phyloP scores from a whole-genome alignment of 1,284 basidiomycete genomes.

The Trametes versicolor region DNA sequence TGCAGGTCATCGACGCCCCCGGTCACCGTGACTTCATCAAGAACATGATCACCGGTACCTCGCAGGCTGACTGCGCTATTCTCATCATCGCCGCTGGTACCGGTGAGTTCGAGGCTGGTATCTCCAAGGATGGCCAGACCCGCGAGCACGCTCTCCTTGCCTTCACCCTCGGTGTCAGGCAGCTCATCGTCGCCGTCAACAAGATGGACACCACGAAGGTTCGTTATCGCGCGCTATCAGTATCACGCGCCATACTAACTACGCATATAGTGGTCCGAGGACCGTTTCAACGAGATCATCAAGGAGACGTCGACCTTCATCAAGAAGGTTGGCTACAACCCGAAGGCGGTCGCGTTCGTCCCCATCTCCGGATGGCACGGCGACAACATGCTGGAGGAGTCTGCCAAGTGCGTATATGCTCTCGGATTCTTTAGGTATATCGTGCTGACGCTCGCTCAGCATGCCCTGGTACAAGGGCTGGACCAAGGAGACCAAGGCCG shows the following conservation, averaged over 20 bases:
- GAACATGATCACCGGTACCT: conserved; percentile 99
- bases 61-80: conserved; percentile 99
- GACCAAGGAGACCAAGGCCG: conserved; percentile 95
- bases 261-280: conserved; percentile 88
- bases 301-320: conserved; percentile 99
- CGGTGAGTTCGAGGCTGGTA: conserved; percentile 99
- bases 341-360: conserved; percentile 97
- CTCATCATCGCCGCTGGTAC: conserved; percentile 99
- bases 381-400: conserved; percentile 99
- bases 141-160: conserved; percentile 99
- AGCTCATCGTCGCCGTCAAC: conserved; percentile 99
- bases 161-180: conserved; percentile 99
- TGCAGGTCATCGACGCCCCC: conserved; percentile 95
- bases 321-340: conserved; percentile 99
- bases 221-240: neutral
- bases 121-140: conserved; percentile 99
- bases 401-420: conserved; percentile 74
- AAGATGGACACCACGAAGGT: conserved; percentile 99
- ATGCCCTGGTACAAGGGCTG: conserved; percentile 99
- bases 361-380: conserved; percentile 99
- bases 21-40: conserved; percentile 99
- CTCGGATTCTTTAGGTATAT: conserved; percentile 19
- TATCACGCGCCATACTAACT: conserved; percentile 19
- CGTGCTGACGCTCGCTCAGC: conserved; percentile 55
- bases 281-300: conserved; percentile 99